Evolutionary conservation across 768 basidiomycete genomes (phyloP).

Genomic region (Macrolepiota dolichaula): DNA sequence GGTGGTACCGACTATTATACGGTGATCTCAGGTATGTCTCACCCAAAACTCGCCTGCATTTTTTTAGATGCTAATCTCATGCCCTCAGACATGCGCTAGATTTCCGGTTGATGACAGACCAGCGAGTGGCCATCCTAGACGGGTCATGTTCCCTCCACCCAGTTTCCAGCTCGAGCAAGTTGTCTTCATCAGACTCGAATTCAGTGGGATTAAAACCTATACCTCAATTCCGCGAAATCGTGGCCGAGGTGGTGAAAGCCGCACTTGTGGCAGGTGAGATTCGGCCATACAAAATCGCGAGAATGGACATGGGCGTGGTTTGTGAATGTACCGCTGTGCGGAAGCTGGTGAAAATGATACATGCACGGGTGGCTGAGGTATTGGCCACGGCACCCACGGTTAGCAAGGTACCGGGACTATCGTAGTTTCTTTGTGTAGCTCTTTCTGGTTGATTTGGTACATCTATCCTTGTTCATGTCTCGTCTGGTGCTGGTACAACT

Average conservation of each 20-base stretch:
- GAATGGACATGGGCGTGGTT: slow-evolving; percentile 60
- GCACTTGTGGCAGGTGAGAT: slow-evolving; percentile 27
- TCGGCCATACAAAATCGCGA: slow-evolving; percentile 41
- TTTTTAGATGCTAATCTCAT: background rate
- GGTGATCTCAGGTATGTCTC: slow-evolving; percentile 55
- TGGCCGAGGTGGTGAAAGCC: slow-evolving; percentile 46
- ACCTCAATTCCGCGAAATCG: slow-evolving; percentile 51
- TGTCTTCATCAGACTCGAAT: slow-evolving; percentile 6
- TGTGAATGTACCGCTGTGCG: slow-evolving; percentile 50
- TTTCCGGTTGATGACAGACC: slow-evolving; percentile 67
- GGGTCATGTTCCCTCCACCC: slow-evolving; percentile 60
- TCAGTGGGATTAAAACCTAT: slow-evolving; percentile 49
- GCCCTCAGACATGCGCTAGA: slow-evolving; percentile 68
- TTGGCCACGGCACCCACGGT: background rate
- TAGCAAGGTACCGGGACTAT: background rate
- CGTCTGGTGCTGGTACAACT: background rate
- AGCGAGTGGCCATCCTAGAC: slow-evolving; percentile 71
- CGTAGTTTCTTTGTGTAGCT: background rate
- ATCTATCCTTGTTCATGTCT: background rate
- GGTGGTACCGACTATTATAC: slow-evolving; percentile 79
- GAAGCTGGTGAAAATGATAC: slow-evolving; percentile 45
- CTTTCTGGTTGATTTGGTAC: background rate
- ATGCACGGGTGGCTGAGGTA: slow-evolving; percentile 37
- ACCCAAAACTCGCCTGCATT: background rate
- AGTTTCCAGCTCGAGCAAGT: slow-evolving; percentile 14